phyloP scores from a whole-genome alignment of 768 basidiomycete species.

The Dictyophora rubrovolvata region DNA sequence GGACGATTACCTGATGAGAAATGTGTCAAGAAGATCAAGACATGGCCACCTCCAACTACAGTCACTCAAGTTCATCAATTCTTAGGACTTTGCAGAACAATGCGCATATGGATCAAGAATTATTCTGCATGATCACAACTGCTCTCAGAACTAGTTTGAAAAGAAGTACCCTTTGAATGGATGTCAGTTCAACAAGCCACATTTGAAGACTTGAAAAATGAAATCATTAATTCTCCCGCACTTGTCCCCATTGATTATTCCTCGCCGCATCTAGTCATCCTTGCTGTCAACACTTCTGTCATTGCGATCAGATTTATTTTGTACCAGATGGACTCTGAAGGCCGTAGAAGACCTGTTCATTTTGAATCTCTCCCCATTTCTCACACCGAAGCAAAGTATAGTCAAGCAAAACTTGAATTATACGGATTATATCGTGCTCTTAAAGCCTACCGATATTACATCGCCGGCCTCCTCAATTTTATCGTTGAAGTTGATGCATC shows the following conservation, averaged over 20 bases:
- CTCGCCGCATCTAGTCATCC: conserved; percentile 17
- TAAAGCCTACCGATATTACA: conserved; percentile 13
- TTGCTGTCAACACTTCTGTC: conserved; percentile 28
- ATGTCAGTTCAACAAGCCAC: conserved; percentile 16
- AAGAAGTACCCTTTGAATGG: conserved; percentile 15
- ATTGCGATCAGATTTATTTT: conserved; percentile 29
- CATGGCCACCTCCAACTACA: neutral
- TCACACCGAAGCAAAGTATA: conserved; percentile 16
- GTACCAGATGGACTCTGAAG: conserved; percentile 21
- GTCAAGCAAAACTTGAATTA: conserved; percentile 21
- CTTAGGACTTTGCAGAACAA: neutral
- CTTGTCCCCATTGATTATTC: conserved; percentile 25
- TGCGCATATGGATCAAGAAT: neutral
- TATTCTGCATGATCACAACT: conserved; percentile 2
- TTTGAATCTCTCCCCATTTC: conserved; percentile 28
- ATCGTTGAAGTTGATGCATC: conserved; percentile 29
- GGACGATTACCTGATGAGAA: conserved; percentile 20
- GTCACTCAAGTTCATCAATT: conserved; percentile 8
- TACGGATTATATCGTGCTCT: conserved; percentile 19
- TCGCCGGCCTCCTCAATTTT: conserved; percentile 23
- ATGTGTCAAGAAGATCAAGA: neutral
- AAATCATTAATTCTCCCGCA: conserved; percentile 17
- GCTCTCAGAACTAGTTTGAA: conserved; percentile 2
- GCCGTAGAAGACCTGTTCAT: conserved; percentile 14
- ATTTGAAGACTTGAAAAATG: conserved; percentile 20